Conservation (phyloP, 2,329 filamentous ascomycete genomes). For the Ambrosiella beaveri region DNA sequence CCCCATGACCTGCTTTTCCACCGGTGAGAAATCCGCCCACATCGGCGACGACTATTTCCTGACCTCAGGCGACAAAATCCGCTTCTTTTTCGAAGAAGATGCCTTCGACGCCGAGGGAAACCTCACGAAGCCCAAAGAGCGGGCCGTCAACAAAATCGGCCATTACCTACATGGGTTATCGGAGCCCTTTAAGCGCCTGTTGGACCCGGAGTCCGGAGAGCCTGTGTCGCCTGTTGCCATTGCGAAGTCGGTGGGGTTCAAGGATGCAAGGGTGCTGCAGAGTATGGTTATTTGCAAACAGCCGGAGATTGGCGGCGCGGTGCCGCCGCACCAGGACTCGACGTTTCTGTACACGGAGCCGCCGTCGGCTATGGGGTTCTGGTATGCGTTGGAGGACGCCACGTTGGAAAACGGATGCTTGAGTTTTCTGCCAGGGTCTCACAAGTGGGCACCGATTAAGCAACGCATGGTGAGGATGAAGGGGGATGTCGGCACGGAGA, state of each 20-base stretch:
- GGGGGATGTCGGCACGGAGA: slow-evolving; percentile 42
- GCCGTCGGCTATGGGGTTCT: slow-evolving; percentile 82
- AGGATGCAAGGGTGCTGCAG: slow-evolving; percentile 63
- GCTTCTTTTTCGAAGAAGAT: slow-evolving; percentile 96
- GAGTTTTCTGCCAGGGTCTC: slow-evolving; percentile 69
- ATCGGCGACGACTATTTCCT: slow-evolving; percentile 94
- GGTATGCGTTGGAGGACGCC: slow-evolving; percentile 92
- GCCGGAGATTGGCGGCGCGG: slow-evolving; percentile 82
- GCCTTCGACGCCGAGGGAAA: slow-evolving; percentile 52
- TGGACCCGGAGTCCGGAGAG: slow-evolving; percentile 31
- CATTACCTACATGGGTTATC: slow-evolving; percentile 59
- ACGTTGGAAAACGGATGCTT: slow-evolving; percentile 75
- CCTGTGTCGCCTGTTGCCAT: slow-evolving; percentile 38
- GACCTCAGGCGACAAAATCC: slow-evolving; percentile 71
- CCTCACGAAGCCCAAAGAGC: slow-evolving; percentile 61
- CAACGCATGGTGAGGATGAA: slow-evolving; percentile 57
- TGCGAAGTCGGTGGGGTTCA: slow-evolving; percentile 54
- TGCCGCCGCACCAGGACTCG: slow-evolving; percentile 80
- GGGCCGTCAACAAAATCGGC: slow-evolving; percentile 79
- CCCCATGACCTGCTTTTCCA: slow-evolving; percentile 87
- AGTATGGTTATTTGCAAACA: slow-evolving; percentile 99
- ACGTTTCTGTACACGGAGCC: slow-evolving; percentile 84
- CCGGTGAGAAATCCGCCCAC: slow-evolving; percentile 57
- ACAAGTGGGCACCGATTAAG: slow-evolving; percentile 52
- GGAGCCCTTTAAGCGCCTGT: slow-evolving; percentile 43